Evolutionary conservation across 2,329 filamentous ascomycete genomes (phyloP), one percentile per base, ranked within the genome.

Genomic region (Xylariaceae sp.): DNA sequence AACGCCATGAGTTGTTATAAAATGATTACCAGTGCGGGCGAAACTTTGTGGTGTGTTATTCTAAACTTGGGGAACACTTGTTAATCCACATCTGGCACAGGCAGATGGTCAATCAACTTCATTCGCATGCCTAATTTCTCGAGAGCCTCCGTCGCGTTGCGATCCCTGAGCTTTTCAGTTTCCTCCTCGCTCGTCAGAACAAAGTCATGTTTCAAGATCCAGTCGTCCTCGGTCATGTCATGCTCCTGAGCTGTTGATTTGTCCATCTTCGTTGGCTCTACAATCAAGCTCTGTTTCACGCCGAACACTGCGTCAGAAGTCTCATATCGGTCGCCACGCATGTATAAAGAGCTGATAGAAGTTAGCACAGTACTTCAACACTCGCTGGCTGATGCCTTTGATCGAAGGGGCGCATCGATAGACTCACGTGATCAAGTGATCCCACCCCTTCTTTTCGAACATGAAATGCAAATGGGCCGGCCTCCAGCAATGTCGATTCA

Each of bases 391-490:
- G 9, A 39, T 39, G 12, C 18, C 32, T 40, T 15, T 6, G 15
- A 11, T 15, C n/a, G 22, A 27, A 27, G 22, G 7, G 22, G 22
- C 7, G 22, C 22, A 27, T 27, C 22, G 22, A 27, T 39, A 4
- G 10, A 83, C 84, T 56, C 74, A 91, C 87, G 89, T 95, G 63
- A 94, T 86, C 60, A 95, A 69, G 65, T 86, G 81, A 72, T 95
- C 89, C 71, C 81, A 90, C 0, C 87, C 87, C 32, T 76, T 68
- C 73, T 89, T 90, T 64, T 85, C 82, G 70, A 95, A 90, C 87
- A 95, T 94, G 62, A 94, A 94, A 68, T 94, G 89, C 75, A 92
- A 80, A 67, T 94, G 89, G 17, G 83, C 81, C 1, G 89, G 89
- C 45, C 89, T 72, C 72, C 83, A 91, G 48, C 83, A 82, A 70